A percentile compares a stretch with the other conserved stretches of the same genome.
These are phyloP conservation scores for Cercospora beticola DNA, from an alignment of 2,329 filamentous ascomycete genomes.

Conservation along the genomic window DNA sequence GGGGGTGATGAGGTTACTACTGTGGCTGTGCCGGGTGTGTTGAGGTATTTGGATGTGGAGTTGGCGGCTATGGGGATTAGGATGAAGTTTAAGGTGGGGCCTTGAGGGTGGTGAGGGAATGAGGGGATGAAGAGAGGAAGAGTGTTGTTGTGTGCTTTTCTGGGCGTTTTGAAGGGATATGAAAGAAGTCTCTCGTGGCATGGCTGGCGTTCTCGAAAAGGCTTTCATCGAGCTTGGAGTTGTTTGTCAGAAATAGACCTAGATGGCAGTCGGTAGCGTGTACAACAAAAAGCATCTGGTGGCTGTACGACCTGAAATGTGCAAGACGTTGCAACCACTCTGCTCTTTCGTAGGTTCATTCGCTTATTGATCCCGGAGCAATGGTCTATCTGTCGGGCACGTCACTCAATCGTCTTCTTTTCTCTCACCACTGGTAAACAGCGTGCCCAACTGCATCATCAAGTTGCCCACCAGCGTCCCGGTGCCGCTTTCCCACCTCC, in stretches of 20 bases:
- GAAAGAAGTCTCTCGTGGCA: neutral
- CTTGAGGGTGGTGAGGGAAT: slow-evolving; percentile 30
- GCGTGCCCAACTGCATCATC: slow-evolving; percentile 1
- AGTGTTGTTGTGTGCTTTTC: neutral
- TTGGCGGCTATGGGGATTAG: slow-evolving; percentile 94
- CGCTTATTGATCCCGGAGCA: neutral
- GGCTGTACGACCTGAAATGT: neutral
- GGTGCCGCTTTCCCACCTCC: neutral
- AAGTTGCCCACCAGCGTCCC: neutral
- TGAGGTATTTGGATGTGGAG: slow-evolving; percentile 93
- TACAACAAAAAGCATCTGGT: neutral
- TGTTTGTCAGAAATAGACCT: neutral
- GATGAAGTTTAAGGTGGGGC: slow-evolving; percentile 81
- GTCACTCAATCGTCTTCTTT: too few species aligned
- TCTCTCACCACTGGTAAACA: neutral
- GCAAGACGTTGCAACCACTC: neutral
- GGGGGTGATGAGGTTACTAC: slow-evolving; percentile 89
- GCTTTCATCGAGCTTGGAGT: neutral
- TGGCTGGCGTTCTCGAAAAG: neutral
- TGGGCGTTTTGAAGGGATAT: neutral
- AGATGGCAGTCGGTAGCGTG: neutral
- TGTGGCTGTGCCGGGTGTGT: slow-evolving; percentile 86
- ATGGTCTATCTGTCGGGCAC: neutral
- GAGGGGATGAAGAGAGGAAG: neutral
- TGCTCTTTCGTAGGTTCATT: neutral